A percentile compares a stretch with the other conserved stretches of the same genome.
Evolutionary conservation across 306 rosid genomes (phyloP).

Genomic region (Senna tora): DNA sequence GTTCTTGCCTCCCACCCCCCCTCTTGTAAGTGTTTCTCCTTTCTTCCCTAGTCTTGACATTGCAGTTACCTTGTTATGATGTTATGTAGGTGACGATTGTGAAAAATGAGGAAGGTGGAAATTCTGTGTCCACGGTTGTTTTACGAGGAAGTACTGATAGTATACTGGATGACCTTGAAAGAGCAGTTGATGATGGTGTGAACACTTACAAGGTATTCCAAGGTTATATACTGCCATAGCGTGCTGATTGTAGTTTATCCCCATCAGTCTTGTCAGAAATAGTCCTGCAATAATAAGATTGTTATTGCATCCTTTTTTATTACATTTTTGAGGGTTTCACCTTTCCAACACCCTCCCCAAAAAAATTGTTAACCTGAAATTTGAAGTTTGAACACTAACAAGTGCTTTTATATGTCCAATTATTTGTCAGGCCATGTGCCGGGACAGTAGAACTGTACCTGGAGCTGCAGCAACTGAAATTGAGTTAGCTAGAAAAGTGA

Average conservation of each 20-base stretch:
- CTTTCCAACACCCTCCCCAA: no score
- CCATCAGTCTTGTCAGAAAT: no score
- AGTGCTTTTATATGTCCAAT: constrained; percentile 29
- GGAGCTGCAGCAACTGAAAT: constrained; percentile 98
- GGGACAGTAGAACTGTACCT: constrained; percentile 88
- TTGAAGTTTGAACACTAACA: constrained; percentile 10
- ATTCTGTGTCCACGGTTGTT: constrained; percentile 80
- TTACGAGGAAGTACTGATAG: constrained; percentile 92
- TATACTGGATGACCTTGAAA: constrained; percentile 90
- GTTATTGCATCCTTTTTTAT: not conserved
- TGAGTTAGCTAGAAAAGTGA: constrained; percentile 83
- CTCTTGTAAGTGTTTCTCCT: no score
- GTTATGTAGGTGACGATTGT: constrained; percentile 70
- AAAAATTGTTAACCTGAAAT: no score
- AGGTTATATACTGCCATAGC: constrained; percentile 8
- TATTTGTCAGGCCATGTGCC: constrained; percentile 82
- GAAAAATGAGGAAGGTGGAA: constrained; percentile 91
- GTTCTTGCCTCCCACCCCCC: no score
- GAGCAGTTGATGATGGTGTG: constrained; percentile 97
- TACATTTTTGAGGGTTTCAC: constrained; percentile 23
- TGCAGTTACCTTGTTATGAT: no score
- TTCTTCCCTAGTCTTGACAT: no score
- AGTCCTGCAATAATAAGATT: no score
- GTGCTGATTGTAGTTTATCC: not conserved
- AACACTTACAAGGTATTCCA: constrained; percentile 86